These are phyloP conservation scores for Pinus tabuliformis DNA, from an alignment of 75 land plant genomes.

Conservation along the genomic window DNA sequence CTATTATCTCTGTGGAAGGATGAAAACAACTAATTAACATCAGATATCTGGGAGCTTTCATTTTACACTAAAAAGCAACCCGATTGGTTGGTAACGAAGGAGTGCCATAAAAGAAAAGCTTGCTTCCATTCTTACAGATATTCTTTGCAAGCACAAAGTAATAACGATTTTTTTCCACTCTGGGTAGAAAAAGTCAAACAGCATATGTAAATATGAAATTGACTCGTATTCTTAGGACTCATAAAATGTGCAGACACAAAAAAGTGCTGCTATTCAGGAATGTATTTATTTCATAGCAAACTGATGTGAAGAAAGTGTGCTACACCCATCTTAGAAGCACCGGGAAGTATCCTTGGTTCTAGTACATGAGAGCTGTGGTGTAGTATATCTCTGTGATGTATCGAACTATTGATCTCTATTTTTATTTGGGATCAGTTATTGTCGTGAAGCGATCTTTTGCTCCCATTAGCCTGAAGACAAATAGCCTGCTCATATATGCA, in stretches of 20 bases:
- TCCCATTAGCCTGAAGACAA: too few relatives aligned
- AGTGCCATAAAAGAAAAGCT: conserved; percentile 1
- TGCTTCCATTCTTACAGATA: background rate
- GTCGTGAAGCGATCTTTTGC: too few relatives aligned
- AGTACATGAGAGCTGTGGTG: too few relatives aligned
- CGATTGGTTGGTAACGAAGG: background rate
- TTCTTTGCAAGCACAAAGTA: conserved; percentile 1
- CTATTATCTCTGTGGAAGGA: background rate
- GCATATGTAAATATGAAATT: background rate
- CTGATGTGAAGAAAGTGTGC: background rate
- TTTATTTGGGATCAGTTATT: too few relatives aligned
- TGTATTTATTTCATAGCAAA: background rate
- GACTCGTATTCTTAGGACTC: background rate
- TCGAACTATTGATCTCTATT: too few relatives aligned
- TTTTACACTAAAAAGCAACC: background rate
- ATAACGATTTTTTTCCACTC: background rate
- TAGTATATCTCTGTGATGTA: too few relatives aligned
- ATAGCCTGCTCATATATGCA: too few relatives aligned
- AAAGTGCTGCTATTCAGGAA: background rate
- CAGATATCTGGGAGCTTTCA: background rate
- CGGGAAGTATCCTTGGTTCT: too few relatives aligned
- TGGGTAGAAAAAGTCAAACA: background rate
- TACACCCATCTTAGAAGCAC: background rate
- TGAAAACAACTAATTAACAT: too few relatives aligned
- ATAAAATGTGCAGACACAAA: background rate